phyloP scores from a whole-genome alignment of 2,329 filamentous ascomycete genomes.

The Fusarium ambrosium region DNA sequence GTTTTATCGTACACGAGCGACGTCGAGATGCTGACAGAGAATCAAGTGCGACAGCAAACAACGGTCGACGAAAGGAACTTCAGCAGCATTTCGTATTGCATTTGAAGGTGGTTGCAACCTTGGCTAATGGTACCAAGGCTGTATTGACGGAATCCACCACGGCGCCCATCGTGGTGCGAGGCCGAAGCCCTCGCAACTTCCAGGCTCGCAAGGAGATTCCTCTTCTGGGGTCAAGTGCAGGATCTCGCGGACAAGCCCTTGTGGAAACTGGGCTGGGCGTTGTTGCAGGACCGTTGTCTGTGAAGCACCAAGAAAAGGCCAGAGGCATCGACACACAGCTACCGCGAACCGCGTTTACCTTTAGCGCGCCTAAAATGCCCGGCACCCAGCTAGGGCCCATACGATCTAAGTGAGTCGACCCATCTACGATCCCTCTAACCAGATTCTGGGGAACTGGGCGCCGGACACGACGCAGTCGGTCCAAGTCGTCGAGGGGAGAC shows the following conservation, averaged over 20 bases:
- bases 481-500: neutral
- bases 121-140: conserved; percentile 86
- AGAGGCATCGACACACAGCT: conserved; percentile 66
- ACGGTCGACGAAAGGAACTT: conserved; percentile 92
- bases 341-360: conserved; percentile 70
- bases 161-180: conserved; percentile 92
- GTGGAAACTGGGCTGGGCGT: conserved; percentile 74
- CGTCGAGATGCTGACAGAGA: conserved; percentile 19
- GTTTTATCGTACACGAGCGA: conserved; percentile 44
- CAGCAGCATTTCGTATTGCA: conserved; percentile 96
- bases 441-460: neutral
- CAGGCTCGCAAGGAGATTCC: conserved; percentile 94
- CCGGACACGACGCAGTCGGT: neutral
- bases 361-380: conserved; percentile 69
- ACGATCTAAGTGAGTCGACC: conserved; percentile 68
- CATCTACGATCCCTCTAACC: neutral
- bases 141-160: conserved; percentile 87
- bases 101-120: conserved; percentile 85
- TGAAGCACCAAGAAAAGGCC: conserved; percentile 69
- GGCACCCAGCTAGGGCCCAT: conserved; percentile 66
- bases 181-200: conserved; percentile 93
- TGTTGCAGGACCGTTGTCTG: conserved; percentile 67
- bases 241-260: conserved; percentile 81
- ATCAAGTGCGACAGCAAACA: conserved; percentile 89
- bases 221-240: conserved; percentile 81